Base-by-base conservation (phyloP, 768 basidiomycete genomes). In the Atractiella rhizophila region DNA sequence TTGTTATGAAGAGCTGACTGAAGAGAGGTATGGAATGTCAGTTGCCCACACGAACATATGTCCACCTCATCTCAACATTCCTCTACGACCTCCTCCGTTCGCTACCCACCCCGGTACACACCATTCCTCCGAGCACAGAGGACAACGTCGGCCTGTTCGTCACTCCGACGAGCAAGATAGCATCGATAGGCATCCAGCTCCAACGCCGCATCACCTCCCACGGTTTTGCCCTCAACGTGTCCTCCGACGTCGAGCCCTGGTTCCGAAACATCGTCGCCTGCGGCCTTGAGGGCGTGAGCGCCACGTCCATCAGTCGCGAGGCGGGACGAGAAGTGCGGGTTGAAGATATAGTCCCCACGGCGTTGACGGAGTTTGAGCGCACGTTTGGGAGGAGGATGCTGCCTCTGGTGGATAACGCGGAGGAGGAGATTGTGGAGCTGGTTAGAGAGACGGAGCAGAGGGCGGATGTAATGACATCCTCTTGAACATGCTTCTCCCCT, bases 161-260 rank as follows among this genome's bases (percentile, higher is more conserved):
- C 39, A 68, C 77, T 52, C 61, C 65, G n/a, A 60, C 60, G 24
- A 76, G 76, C 34, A 98, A 96, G 59, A 66, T 98, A 51, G 82
- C 71, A 15, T 96, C 88, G 53, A 88, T 98, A 39, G 91, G 91
- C 32, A 82, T 98, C 39, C 85, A 94, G 58, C 74, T 96, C 40
- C 73, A 85, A 42, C 86, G 94, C 55, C 70, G 88, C 32, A 67
- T 98, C 41, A 88, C 91, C 32, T 76, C 74, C 20, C 91, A 98
- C 56, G 91, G 91, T 1, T 91, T 98, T 60, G 71, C 85, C 1
- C 62, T 94, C 55, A 98, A 98, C 58, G 64, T 94, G 44, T 81
- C 82, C 0, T 59, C 57, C 23, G 76, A 91, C 48, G 82, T 83
- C 4, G 55, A 73, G 20, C 48, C 62, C 19, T 96, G 88, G 88